These are phyloP conservation scores for Stagonosporopsis vannaccii DNA, from an alignment of 2,329 filamentous ascomycete species.

Conservation along the genomic window DNA sequence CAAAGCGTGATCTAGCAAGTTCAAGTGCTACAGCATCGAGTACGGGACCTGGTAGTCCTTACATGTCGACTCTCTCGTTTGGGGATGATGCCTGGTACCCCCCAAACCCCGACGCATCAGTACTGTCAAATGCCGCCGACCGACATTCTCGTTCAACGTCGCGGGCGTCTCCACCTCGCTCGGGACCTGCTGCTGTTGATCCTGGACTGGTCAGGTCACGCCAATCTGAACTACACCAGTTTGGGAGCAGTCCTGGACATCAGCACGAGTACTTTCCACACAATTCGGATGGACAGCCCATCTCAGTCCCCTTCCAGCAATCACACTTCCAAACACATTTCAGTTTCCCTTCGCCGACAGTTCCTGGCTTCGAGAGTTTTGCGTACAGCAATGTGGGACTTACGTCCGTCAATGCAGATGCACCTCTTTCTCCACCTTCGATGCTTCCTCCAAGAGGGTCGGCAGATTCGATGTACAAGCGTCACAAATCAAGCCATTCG, in stretches of 20 bases:
- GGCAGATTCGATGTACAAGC: slow-evolving; percentile 27
- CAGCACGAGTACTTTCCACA: slow-evolving; percentile 27
- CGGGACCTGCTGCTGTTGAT: slow-evolving; percentile 36
- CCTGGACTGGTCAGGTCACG: slow-evolving; percentile 33
- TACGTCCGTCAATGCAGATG: slow-evolving; percentile 25
- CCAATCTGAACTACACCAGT: slow-evolving; percentile 25
- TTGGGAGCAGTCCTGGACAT: slow-evolving; percentile 19
- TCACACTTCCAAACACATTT: slow-evolving; percentile 31
- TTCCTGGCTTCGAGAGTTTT: slow-evolving; percentile 26
- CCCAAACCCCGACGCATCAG: slow-evolving; percentile 26
- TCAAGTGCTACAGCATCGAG: slow-evolving; percentile 31
- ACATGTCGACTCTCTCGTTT: slow-evolving; percentile 39
- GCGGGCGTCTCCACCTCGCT: slow-evolving; percentile 29
- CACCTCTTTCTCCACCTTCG: slow-evolving; percentile 28
- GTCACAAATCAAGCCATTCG: slow-evolving; percentile 37
- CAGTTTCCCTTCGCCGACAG: slow-evolving; percentile 33
- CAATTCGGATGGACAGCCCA: slow-evolving; percentile 7
- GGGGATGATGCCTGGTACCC: slow-evolving; percentile 33
- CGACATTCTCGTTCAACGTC: slow-evolving; percentile 39
- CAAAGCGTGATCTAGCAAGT: slow-evolving; percentile 63
- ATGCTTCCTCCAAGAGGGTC: slow-evolving; percentile 40
- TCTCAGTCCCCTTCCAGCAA: slow-evolving; percentile 23
- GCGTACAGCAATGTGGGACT: slow-evolving; percentile 24
- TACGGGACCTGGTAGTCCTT: slow-evolving; percentile 37
- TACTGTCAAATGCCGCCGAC: slow-evolving; percentile 13